phyloP scores from a whole-genome alignment of 2,329 filamentous ascomycete genomes.

The Ophiostoma quercus region DNA sequence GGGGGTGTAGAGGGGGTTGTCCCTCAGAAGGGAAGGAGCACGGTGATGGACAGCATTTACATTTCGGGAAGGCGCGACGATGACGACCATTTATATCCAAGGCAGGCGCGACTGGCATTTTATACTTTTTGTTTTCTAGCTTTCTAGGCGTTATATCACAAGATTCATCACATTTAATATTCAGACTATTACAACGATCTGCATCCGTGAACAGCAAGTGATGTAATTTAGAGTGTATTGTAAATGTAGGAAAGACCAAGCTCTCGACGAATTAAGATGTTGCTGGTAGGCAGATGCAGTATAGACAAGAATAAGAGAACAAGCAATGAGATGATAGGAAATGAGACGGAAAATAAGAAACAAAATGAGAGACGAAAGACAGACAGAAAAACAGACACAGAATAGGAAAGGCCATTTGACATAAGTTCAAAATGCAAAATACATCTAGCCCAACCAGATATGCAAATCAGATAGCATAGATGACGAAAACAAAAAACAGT shows the following conservation, averaged over 20 bases:
- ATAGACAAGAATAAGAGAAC: background rate
- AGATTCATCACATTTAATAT: background rate
- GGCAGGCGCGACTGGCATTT: background rate
- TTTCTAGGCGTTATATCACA: too few relatives aligned
- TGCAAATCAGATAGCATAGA: constrained; percentile 4
- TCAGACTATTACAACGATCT: background rate
- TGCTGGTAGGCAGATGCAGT: background rate
- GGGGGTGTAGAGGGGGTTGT: background rate
- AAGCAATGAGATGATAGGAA: background rate
- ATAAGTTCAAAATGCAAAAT: background rate
- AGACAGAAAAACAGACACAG: background rate
- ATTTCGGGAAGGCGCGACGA: background rate
- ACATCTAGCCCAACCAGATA: background rate
- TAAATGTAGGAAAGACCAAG: constrained; percentile 5
- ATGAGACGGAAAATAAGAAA: background rate
- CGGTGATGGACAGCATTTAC: background rate
- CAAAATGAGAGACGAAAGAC: background rate
- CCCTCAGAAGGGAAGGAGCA: background rate
- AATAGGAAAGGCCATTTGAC: background rate
- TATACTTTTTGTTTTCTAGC: background rate
- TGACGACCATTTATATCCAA: background rate
- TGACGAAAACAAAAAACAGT: background rate
- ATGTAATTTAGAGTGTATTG: background rate
- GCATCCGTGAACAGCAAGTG: background rate
- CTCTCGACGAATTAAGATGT: background rate